Evolutionary conservation across 1,139 yeast species (phyloP), one percentile per base, ranked within the genome.

Genomic region (Lizanozyma gosingica): DNA sequence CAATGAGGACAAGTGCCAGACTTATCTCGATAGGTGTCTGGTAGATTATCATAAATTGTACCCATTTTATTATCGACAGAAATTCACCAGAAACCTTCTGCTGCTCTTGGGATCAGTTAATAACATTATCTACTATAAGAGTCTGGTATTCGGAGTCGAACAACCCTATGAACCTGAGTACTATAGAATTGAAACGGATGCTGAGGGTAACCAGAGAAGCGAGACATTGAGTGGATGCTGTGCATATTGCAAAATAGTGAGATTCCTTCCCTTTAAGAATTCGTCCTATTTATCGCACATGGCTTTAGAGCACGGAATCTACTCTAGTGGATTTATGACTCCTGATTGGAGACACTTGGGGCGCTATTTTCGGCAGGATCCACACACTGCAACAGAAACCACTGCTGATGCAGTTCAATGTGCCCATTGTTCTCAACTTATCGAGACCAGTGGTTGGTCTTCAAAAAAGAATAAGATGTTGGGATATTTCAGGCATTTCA

Each of bases 221-320:
- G 57, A 53, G 33, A 51, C 56, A 37, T 56, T 56, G 39, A 54
- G 65, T 37, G 68, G 67, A 34, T 43, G 60, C 40, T 63, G 67
- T 50, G 60, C 66, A 0, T 63, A 59, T 41, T 63, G 67, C 41
- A 52, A 52, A 34, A 48, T 49, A 32, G 56, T 61, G 18, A 58
- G 55, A 43, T 62, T 63, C 41, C 49, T 60, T 17, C 62, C 65
- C 1, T 59, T 59, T 45, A 62, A 63, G 44, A 62, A 61, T 47
- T 57, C 63, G 1, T 56, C 60, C 33, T 63, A 62, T 45, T 54
- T 63, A 4, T 57, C 64, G 3, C 68, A 63, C 44, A 47, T 63
- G 45, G 59, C 65, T 3, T 52, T 62, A 39, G 64, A 59, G 44
- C 68, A 63, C 49, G 68, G 68, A 2, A 52, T 63, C 4, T 60